These are phyloP conservation scores for Madurella mycetomatis DNA, from an alignment of 2,329 filamentous ascomycete species.

Conservation along the genomic window DNA sequence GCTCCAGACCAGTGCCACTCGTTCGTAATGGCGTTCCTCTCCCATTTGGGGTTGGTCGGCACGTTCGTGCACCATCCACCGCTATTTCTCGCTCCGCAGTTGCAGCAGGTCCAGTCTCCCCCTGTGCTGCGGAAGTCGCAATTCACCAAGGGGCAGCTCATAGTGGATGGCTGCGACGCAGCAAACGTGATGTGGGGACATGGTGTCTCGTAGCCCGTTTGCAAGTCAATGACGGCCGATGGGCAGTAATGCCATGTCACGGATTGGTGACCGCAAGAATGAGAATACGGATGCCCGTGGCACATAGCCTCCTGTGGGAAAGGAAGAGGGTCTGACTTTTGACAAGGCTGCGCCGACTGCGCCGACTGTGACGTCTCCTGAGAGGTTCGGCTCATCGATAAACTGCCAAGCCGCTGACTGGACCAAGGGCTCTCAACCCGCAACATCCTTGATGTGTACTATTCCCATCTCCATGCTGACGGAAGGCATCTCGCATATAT, in stretches of 20 bases:
- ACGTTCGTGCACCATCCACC: constrained; percentile 49
- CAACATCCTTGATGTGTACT: too few relatives aligned
- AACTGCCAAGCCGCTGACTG: too few relatives aligned
- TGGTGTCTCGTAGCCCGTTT: constrained; percentile 46
- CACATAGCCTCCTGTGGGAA: constrained; percentile 40
- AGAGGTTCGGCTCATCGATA: too few relatives aligned
- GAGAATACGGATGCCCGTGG: constrained; percentile 49
- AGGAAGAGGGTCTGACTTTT: background rate
- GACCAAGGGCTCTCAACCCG: too few relatives aligned
- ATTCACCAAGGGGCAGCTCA: constrained; percentile 46
- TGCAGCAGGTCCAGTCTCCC: constrained; percentile 51
- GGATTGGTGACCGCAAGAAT: constrained; percentile 51
- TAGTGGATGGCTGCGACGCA: constrained; percentile 39
- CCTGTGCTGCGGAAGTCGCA: constrained; percentile 48
- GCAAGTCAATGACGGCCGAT: constrained; percentile 43
- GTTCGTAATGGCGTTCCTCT: constrained; percentile 31
- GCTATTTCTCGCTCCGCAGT: constrained; percentile 48
- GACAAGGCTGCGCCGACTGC: too few relatives aligned
- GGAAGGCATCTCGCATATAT: background rate
- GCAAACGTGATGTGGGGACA: constrained; percentile 48
- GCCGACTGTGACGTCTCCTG: too few relatives aligned
- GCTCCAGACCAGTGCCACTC: constrained; percentile 36
- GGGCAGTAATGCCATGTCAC: constrained; percentile 54
- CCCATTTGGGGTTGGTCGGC: constrained; percentile 28
- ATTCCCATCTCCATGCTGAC: too few relatives aligned